Percentiles rank a stretch among this genome's conserved stretches.
Evolutionary conservation across 139 green algal species (phyloP).

Genomic region (Tetradesmus obliquus): DNA sequence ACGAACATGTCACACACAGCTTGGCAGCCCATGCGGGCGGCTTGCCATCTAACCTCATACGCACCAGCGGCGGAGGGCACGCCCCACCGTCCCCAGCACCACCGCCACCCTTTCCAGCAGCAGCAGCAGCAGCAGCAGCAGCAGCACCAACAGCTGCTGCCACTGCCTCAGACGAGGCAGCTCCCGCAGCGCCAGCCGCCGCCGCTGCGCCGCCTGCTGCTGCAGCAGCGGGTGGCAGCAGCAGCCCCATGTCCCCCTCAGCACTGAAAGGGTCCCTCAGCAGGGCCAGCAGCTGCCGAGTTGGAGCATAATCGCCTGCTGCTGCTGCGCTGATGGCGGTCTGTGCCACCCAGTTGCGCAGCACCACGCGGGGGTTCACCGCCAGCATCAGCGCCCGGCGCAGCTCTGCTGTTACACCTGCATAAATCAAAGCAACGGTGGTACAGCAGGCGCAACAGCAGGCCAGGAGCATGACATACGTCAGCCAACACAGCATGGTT

Average conservation of each 20-base stretch:
- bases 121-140: neutral
- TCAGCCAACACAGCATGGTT: neutral
- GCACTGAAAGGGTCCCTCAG: conserved; percentile 61
- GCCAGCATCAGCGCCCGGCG: conserved; percentile 56
- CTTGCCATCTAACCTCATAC: conserved; percentile 52
- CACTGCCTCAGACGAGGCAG: neutral
- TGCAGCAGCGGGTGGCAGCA: neutral
- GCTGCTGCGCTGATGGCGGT: conserved; percentile 65
- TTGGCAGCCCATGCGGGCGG: conserved; percentile 54
- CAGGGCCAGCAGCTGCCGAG: conserved; percentile 48
- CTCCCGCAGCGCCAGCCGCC: neutral
- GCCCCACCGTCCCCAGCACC: neutral
- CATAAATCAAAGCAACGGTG: neutral
- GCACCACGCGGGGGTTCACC: conserved; percentile 71
- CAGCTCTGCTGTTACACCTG: conserved; percentile 14
- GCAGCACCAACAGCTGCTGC: neutral
- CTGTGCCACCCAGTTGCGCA: conserved; percentile 73
- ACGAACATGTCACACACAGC: conserved; percentile 66
- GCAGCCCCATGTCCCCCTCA: conserved; percentile 21
- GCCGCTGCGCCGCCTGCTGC: conserved; percentile 5
- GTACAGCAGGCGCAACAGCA: neutral
- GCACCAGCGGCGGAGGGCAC: conserved; percentile 20
- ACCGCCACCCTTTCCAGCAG: neutral
- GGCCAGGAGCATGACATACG: neutral
- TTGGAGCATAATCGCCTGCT: conserved; percentile 51